Evolutionary conservation across 2,329 filamentous ascomycete species (phyloP).

Genomic region (Aspergillus vadensis): DNA sequence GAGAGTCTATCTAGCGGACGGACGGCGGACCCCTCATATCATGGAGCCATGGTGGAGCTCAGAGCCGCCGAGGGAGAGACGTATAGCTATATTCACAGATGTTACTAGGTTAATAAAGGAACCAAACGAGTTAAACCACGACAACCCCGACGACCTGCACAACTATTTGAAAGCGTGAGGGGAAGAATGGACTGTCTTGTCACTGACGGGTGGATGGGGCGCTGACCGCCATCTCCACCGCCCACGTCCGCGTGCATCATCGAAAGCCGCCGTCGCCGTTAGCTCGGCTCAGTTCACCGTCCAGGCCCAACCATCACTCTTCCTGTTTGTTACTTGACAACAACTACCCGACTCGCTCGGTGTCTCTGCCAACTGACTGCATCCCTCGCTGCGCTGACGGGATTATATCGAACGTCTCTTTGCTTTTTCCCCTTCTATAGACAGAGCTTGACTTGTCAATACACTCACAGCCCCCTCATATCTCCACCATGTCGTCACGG

Average conservation of each 20-base stretch:
- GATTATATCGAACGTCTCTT: background rate
- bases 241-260: conserved; percentile 37
- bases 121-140: background rate
- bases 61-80: background rate
- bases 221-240: conserved; percentile 37
- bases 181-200: background rate
- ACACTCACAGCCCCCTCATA: conserved; percentile 9
- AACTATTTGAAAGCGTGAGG: conserved; percentile 18
- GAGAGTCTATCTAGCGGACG: background rate
- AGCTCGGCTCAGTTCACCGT: conserved; percentile 11
- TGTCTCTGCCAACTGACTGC: background rate
- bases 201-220: background rate
- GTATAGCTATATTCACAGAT: background rate
- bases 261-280: conserved; percentile 23
- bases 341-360: conserved; percentile 1
- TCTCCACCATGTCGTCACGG: conserved; percentile 66
- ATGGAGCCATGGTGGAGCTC: conserved; percentile 15
- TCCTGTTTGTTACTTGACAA: conserved; percentile 5
- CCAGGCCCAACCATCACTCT: conserved; percentile 14
- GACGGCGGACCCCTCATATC: conserved; percentile 6
- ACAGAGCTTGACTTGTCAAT: conserved; percentile 4
- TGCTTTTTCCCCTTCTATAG: background rate
- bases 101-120: too few species aligned
- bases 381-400: background rate
- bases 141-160: conserved; percentile 20